phyloP scores from a whole-genome alignment of 352 stramenopile genomes.

The Phytophthora agathidicida region DNA sequence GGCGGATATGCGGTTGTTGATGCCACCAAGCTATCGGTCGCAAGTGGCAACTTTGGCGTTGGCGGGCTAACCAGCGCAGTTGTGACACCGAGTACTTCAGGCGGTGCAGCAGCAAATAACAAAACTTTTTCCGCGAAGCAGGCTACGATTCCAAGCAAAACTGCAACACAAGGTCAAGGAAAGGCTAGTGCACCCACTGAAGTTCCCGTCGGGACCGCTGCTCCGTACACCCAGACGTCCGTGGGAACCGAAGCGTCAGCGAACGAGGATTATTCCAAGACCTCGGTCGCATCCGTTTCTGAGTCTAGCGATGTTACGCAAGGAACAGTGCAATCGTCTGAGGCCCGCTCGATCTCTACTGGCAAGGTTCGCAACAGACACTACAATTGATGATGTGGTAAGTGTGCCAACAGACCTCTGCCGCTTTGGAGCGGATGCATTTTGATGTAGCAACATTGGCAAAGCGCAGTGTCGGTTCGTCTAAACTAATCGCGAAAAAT shows the following conservation, averaged over 20 bases:
- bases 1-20: slow-evolving; percentile 1
- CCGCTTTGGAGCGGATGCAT: background rate
- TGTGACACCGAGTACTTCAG: background rate
- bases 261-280: background rate
- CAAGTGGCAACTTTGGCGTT: slow-evolving; percentile 21
- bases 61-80: slow-evolving; percentile 3
- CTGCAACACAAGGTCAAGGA: background rate
- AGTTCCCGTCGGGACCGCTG: background rate
- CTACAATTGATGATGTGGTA: background rate
- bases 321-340: background rate
- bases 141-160: background rate
- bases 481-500: background rate
- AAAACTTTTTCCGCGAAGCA: background rate
- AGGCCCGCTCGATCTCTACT: background rate
- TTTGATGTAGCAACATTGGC: slow-evolving; percentile 3
- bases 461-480: background rate
- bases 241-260: background rate
- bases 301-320: slow-evolving; percentile 9
- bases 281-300: too few relatives aligned
- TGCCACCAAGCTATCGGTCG: slow-evolving; percentile 2
- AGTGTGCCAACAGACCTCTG: background rate
- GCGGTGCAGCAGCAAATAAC: background rate
- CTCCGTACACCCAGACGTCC: background rate
- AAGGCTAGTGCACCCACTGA: background rate
- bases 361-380: slow-evolving; percentile 4